Conservation (phyloP, 192 early-diverging fungal species). For the Jimgerdemannia lactiflua region DNA sequence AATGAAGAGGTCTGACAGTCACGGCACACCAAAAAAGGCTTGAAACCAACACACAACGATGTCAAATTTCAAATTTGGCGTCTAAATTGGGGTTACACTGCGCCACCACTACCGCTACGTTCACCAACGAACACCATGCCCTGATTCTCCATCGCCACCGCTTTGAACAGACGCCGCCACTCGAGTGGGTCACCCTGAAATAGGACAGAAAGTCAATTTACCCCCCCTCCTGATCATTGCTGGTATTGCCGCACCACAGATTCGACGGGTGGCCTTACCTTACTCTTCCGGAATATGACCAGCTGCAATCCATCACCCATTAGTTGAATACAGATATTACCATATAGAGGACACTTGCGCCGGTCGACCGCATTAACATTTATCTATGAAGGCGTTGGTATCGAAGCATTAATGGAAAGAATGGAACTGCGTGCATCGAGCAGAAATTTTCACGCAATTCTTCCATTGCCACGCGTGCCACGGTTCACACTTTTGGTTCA, state of each 20-base stretch:
- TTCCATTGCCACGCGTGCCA: too few species aligned
- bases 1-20: too few species aligned
- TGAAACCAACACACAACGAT: too few species aligned
- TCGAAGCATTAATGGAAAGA: conserved; percentile 1
- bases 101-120: too few species aligned
- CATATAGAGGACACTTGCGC: conserved; percentile 60
- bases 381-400: conserved; percentile 59
- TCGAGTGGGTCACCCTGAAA: conserved; percentile 34
- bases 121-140: background rate
- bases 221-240: background rate
- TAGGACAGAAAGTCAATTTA: background rate
- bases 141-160: conserved; percentile 9
- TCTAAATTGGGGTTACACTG: too few species aligned
- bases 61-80: too few species aligned
- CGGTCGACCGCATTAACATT: conserved; percentile 38
- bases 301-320: conserved; percentile 35
- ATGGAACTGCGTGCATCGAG: too few species aligned
- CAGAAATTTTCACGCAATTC: too few species aligned
- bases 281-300: conserved; percentile 60
- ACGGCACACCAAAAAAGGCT: too few species aligned
- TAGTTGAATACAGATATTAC: conserved; percentile 54
- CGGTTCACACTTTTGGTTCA: too few species aligned
- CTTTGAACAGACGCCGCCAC: conserved; percentile 38
- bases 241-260: background rate
- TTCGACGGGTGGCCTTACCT: conserved; percentile 33